Evolutionary conservation across 768 basidiomycete species (phyloP), one percentile per base, ranked within the genome.

Genomic region (Glaciozyma martinii): DNA sequence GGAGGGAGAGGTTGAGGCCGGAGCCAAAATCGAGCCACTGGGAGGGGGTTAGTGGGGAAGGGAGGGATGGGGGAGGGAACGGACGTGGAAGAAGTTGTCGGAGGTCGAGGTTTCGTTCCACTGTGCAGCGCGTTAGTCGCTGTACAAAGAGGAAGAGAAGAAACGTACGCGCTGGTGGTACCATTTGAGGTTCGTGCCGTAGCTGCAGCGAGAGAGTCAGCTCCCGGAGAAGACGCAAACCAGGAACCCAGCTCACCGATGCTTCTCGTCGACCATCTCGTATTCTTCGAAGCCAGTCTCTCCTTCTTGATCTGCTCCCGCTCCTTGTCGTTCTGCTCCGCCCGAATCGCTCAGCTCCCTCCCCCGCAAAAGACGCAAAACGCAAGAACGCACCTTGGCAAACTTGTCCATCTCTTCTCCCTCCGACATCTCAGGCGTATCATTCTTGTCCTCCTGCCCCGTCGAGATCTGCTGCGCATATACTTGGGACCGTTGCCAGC

Each of bases 41-140:
- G 12, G 27, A 23, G 47, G 29, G 13, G 32, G 30, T 43, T 10
- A 23, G n/a, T 29, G 21, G 29, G 47, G 33, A 1, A 44, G 23
- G 63, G 2, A 18, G 46, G 42, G 25, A 49, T 27, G 15, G 25
- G 44, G 25, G 25, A 21, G 10, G 9, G 46, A 27, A 63, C 64
- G 52, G 19, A 65, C 70, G 12, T 67, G 47, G 70, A 77, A 78
- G 65, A 78, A 78, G 72, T 78, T 78, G 56, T 77, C 74, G 29
- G 63, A 52, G 18, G 77, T 78, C 10, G 76, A 74, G 0, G 71
- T 65, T 40, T 77, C 76, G 61, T 77, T 74, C 77, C 78, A 78
- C n/a, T 58, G 65, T 25, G 66, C 55, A 57, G 56, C 61, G 66
- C 13, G 62, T 65, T 12, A 29, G 57, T 37, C 40, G 15, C 5